Percentiles rank a stretch among this genome's conserved stretches.
These are phyloP conservation scores for Wickerhamomyces ciferrii DNA, from an alignment of 805 yeast genomes.

Conservation along the genomic window DNA sequence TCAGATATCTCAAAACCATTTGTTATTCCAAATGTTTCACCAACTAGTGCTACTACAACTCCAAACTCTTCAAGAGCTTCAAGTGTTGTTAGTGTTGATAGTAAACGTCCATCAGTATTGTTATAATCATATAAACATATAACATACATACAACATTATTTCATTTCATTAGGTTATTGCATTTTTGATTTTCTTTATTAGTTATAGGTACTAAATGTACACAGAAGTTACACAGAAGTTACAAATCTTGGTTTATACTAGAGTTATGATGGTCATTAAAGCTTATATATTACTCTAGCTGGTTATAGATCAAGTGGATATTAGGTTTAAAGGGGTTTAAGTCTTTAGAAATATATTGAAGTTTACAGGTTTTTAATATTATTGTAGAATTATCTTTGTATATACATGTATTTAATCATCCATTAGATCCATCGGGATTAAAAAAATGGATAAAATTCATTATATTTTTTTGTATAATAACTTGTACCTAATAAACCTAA, in stretches of 20 bases:
- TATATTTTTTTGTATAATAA: constrained; percentile 73
- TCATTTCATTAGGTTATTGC: no score
- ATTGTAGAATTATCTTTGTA: neutral
- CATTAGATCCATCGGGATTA: no score
- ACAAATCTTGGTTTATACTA: neutral
- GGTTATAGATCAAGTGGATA: neutral
- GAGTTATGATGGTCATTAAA: no score
- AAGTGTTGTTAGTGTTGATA: neutral
- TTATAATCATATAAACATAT: no score
- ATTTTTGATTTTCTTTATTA: neutral
- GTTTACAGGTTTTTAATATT: neutral
- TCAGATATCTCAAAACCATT: constrained; percentile 57
- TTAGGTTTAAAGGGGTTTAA: neutral
- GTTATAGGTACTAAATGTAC: no score
- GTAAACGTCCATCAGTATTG: neutral
- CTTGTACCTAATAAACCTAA: constrained; percentile 60
- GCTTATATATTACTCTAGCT: no score
- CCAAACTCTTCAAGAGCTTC: neutral
- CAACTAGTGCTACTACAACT: constrained; percentile 30
- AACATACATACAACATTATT: no score
- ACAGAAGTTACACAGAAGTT: no score
- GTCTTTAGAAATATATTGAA: neutral
- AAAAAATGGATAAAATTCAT: constrained; percentile 52
- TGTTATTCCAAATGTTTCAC: constrained; percentile 59
- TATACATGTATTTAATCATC: neutral